Percentiles rank a stretch among this genome's conserved stretches.
Evolutionary conservation across 2,329 filamentous ascomycete species (phyloP).

Genomic region (Mollisia scopiformis): DNA sequence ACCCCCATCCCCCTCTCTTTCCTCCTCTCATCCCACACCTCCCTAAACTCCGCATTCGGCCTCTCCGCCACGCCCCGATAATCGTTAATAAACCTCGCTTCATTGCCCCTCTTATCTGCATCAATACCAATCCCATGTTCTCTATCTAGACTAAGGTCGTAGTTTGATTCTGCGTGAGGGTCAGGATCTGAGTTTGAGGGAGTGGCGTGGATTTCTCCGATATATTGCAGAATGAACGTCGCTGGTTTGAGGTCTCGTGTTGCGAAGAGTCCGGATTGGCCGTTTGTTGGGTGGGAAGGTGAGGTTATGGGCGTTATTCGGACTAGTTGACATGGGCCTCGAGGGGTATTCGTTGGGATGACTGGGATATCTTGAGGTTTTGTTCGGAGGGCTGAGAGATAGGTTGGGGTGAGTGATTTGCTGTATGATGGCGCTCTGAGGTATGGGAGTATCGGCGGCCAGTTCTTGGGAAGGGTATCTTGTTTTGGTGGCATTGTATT

Average conservation of each 20-base stretch:
- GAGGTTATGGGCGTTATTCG: constrained; percentile 56
- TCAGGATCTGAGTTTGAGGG: constrained; percentile 9
- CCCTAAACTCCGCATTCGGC: constrained; percentile 53
- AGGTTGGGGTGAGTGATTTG: constrained; percentile 36
- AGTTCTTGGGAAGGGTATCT: constrained; percentile 52
- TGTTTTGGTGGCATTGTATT: constrained; percentile 11
- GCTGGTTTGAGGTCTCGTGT: constrained; percentile 55
- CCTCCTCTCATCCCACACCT: constrained; percentile 57
- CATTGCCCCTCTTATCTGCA: constrained; percentile 60
- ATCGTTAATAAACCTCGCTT: constrained; percentile 69
- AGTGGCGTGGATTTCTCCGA: constrained; percentile 58
- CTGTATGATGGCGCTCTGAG: constrained; percentile 53
- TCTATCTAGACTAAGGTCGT: constrained; percentile 66
- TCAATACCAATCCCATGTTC: constrained; percentile 62
- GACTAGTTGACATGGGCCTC: constrained; percentile 52
- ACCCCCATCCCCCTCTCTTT: constrained; percentile 60
- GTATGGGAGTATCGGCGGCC: constrained; percentile 57
- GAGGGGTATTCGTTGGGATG: constrained; percentile 41
- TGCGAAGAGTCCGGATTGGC: constrained; percentile 65
- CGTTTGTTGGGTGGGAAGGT: constrained; percentile 57
- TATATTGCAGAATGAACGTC: constrained; percentile 62
- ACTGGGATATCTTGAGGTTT: constrained; percentile 31
- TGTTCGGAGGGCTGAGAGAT: constrained; percentile 25
- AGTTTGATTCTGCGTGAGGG: constrained; percentile 54
- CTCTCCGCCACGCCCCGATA: constrained; percentile 57